Percentiles rank a stretch among this genome's conserved stretches.
phyloP scores from a whole-genome alignment of 2,329 filamentous ascomycete species.

The Apiospora phragmitis region DNA sequence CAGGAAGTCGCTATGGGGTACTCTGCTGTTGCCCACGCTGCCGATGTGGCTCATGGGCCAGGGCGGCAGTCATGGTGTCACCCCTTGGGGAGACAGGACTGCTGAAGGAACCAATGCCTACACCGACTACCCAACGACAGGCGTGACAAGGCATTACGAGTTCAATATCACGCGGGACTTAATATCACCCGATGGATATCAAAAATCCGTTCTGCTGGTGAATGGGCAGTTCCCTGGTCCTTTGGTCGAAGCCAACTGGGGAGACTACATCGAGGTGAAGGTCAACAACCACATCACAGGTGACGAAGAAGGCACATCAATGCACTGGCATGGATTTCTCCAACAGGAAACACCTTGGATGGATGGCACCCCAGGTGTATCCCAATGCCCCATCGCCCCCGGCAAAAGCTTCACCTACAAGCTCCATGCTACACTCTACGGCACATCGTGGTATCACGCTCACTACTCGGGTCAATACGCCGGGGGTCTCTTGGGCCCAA shows the following conservation, averaged over 20 bases:
- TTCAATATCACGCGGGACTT: slow-evolving; percentile 51
- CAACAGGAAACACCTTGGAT: slow-evolving; percentile 52
- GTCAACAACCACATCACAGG: slow-evolving; percentile 31
- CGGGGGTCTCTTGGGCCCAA: slow-evolving; percentile 61
- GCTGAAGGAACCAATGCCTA: slow-evolving; percentile 30
- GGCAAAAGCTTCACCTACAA: slow-evolving; percentile 55
- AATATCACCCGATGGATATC: slow-evolving; percentile 58
- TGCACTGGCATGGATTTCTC: slow-evolving; percentile 58
- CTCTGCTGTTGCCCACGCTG: slow-evolving; percentile 30
- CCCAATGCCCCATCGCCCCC: slow-evolving; percentile 68
- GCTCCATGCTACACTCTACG: slow-evolving; percentile 55
- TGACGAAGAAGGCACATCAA: slow-evolving; percentile 39
- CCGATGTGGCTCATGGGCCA: slow-evolving; percentile 27
- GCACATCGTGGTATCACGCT: slow-evolving; percentile 60
- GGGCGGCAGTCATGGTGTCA: slow-evolving; percentile 14
- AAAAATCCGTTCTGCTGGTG: slow-evolving; percentile 42
- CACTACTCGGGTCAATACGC: slow-evolving; percentile 61
- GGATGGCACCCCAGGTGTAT: slow-evolving; percentile 52
- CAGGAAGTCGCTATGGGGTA: slow-evolving; percentile 34
- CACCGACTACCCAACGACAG: slow-evolving; percentile 21
- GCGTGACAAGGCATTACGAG: slow-evolving; percentile 56
- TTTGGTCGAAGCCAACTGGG: slow-evolving; percentile 50
- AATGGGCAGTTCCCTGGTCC: slow-evolving; percentile 58
- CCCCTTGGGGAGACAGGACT: slow-evolving; percentile 51
- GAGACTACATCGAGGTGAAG: slow-evolving; percentile 37